phyloP scores from a whole-genome alignment of 768 basidiomycete genomes.

The Amanita phalloides region DNA sequence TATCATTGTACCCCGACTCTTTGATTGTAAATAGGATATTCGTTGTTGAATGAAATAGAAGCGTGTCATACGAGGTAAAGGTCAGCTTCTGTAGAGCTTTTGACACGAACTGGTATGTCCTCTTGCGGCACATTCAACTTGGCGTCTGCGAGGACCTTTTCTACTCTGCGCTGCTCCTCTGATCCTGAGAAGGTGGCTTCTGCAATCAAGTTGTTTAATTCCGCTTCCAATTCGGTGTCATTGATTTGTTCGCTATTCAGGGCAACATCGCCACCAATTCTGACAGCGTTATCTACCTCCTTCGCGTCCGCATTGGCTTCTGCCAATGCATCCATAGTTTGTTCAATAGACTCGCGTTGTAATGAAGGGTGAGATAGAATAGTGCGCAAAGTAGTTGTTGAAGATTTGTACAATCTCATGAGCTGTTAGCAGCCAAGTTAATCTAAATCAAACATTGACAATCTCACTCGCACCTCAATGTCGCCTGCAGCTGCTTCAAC shows the following conservation, averaged over 20 bases:
- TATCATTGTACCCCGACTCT: background rate
- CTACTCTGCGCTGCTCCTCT: background rate
- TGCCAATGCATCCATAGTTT: slow-evolving; percentile 81
- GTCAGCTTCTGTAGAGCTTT: background rate
- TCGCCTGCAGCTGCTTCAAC: slow-evolving; percentile 89
- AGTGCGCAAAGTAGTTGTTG: slow-evolving; percentile 62
- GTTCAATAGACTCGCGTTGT: slow-evolving; percentile 67
- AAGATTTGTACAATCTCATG: slow-evolving; percentile 77
- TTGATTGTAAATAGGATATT: background rate
- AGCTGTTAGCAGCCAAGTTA: slow-evolving; percentile 40
- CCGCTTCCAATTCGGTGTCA: slow-evolving; percentile 46
- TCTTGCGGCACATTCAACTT: background rate
- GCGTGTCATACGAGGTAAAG: background rate
- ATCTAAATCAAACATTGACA: background rate
- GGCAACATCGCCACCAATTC: slow-evolving; percentile 53
- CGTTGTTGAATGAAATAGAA: background rate
- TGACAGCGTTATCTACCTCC: slow-evolving; percentile 75
- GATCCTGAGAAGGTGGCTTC: background rate
- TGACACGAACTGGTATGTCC: background rate
- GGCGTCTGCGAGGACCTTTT: background rate
- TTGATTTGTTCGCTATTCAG: slow-evolving; percentile 38
- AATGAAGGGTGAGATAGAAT: slow-evolving; percentile 77
- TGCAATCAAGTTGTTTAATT: slow-evolving; percentile 27
- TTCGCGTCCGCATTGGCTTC: slow-evolving; percentile 73
- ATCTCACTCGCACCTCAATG: slow-evolving; percentile 48